Conservation (phyloP, 1,284 basidiomycete species). For the Grifola frondosa region DNA sequence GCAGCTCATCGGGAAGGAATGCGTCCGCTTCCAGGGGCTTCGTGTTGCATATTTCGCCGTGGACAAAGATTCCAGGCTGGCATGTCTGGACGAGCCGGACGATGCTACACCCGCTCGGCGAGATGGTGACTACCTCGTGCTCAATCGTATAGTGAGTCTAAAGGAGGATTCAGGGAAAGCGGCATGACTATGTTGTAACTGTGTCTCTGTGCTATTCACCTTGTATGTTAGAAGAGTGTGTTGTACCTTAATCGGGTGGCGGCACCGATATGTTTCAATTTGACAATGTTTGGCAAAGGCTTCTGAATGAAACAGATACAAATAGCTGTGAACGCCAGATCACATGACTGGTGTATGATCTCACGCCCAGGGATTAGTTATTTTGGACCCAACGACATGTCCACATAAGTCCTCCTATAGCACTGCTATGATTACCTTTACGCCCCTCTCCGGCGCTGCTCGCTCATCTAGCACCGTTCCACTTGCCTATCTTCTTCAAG, state of each 20-base stretch:
- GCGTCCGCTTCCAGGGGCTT: conserved; percentile 95
- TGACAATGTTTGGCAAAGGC: conserved; percentile 1
- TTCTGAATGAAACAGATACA: neutral
- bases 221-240: too few relatives aligned
- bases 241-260: too few relatives aligned
- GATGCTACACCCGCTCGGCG: conserved; percentile 43
- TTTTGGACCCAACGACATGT: too few relatives aligned
- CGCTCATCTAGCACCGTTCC: conserved; percentile 64
- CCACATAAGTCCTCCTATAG: too few relatives aligned
- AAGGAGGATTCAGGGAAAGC: conserved; percentile 95
- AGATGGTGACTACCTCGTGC: conserved; percentile 77
- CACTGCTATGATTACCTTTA: conserved; percentile 86
- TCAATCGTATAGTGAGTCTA: conserved; percentile 93
- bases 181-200: conserved; percentile 23
- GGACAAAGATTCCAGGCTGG: conserved; percentile 80
- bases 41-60: conserved; percentile 95
- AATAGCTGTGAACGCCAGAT: neutral
- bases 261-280: neutral
- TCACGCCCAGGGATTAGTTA: too few relatives aligned
- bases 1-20: conserved; percentile 89
- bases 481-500: conserved; percentile 84
- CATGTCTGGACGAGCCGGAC: conserved; percentile 57
- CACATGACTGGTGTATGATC: too few relatives aligned
- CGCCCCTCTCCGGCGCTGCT: conserved; percentile 84
- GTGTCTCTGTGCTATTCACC: too few relatives aligned